Evolutionary conservation across 805 yeast genomes (phyloP).

Genomic region (Henningerozyma blattae): DNA sequence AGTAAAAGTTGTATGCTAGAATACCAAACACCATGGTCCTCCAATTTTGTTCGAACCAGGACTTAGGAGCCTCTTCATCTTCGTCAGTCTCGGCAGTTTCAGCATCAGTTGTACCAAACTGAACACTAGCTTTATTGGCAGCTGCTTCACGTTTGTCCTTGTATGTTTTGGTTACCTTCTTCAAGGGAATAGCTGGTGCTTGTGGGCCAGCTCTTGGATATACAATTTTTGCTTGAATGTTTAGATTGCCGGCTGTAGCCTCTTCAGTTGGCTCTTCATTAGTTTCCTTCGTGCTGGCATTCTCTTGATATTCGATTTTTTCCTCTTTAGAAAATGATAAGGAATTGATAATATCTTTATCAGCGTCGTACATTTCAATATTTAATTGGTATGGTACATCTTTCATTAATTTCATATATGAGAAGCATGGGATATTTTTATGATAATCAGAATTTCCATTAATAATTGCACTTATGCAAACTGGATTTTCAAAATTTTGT

Average conservation of each 20-base stretch:
- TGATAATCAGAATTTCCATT: constrained; percentile 2
- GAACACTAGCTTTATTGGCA: constrained; percentile 7
- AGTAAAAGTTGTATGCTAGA: constrained; percentile 11
- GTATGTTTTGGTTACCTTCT: constrained; percentile 22
- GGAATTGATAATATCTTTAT: no score
- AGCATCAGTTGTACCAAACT: constrained; percentile 3
- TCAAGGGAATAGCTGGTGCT: constrained; percentile 14
- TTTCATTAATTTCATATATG: constrained; percentile 10
- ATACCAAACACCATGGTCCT: constrained; percentile 17
- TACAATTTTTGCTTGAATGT: constrained; percentile 8
- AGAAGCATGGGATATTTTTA: constrained; percentile 12
- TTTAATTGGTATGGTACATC: constrained; percentile 17
- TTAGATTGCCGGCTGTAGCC: not conserved
- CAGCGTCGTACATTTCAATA: constrained; percentile 8
- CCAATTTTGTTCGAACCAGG: constrained; percentile 24
- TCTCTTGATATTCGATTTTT: no score
- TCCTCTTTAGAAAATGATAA: constrained; percentile 12
- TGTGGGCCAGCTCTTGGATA: constrained; percentile 11
- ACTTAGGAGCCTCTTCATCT: constrained; percentile 9
- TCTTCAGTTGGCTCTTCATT: no score
- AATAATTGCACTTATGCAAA: constrained; percentile 14
- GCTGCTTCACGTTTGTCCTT: constrained; percentile 15
- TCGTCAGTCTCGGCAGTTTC: constrained; percentile 14
- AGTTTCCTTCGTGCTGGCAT: no score
- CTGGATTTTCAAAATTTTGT: no score